Evolutionary conservation across 768 basidiomycete genomes (phyloP), one percentile per base, ranked within the genome.

Genomic region (Xanthoconium stramineum): DNA sequence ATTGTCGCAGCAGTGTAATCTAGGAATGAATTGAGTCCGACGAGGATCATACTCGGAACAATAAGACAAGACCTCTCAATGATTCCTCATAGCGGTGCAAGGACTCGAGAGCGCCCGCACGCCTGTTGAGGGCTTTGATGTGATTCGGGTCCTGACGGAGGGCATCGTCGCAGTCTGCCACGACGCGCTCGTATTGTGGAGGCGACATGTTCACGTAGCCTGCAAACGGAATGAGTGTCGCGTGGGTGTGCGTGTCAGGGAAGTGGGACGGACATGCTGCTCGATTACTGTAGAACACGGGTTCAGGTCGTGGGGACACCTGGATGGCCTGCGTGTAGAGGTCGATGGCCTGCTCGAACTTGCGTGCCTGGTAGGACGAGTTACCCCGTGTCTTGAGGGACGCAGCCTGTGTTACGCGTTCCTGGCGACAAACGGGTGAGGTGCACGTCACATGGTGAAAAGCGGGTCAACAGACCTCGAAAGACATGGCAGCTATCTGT

Each of bases 1-100:
- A 99, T 96, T 15, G 95, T 94, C 0, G 91, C 87, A n/a, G 96
- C 92, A 0, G 96, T 98, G 78, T 86, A 98, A 72, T 99, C 96
- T 94, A 32, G 13, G 38, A 3, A 20, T 8, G 3, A 11, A 49
- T 46, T 46, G 28, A 47, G 47, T 39, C 17, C 30, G 35, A 40
- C 12, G 14, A 3, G 8, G 11, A 50, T 3, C 3, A 42, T 40
- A 28, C 19, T 19, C 1, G 32, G 33, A 52, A 55, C 15, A 19
- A 44, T 5, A n/a, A n/a, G n/a, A n/a, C n/a, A 10, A 0, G 12
- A 92, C 92, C 93, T 65, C 91, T 80, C 37, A 97, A 67, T 33
- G 95, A 81, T 47, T 94, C 89, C 59, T 91, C 83, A 44, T 80
- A 83, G 37, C 84, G 77, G 19, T 82, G 83, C 24, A 98, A 79